Percentiles rank a stretch among this genome's conserved stretches.
Conservation (phyloP, 345 rosid species). For the Populus alba region DNA sequence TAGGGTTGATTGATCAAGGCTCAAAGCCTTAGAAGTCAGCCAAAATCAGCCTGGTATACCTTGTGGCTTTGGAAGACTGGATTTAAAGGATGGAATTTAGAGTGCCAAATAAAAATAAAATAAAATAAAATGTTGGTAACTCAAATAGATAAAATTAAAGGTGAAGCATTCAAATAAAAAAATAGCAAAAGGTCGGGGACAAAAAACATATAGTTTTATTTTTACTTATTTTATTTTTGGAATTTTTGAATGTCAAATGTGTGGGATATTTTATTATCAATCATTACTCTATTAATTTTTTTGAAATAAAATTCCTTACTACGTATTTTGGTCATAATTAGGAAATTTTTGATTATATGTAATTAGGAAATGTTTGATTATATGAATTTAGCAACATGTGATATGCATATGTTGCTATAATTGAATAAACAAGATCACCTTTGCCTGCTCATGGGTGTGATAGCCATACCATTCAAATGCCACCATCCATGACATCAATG, state of each 20-base stretch:
- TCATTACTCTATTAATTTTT: no score
- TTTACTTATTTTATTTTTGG: neutral
- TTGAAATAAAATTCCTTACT: no score
- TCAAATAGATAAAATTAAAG: no score
- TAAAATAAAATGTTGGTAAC: no score
- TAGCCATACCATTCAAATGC: neutral
- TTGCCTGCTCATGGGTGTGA: neutral
- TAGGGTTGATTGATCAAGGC: no score
- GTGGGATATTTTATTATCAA: neutral
- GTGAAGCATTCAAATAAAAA: no score
- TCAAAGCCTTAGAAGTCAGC: no score
- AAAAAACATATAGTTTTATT: no score
- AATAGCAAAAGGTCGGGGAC: no score
- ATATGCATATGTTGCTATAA: neutral
- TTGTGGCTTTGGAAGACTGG: neutral
- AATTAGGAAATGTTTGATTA: no score
- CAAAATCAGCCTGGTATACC: no score
- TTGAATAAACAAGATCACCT: neutral
- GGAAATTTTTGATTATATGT: neutral
- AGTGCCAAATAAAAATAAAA: no score
- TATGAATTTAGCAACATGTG: neutral
- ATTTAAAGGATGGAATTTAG: neutral
- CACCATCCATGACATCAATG: neutral
- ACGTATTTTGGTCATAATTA: neutral
- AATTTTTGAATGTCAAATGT: neutral